These are phyloP conservation scores for Nyssa sinensis DNA, from an alignment of 148 eudicot genomes.

Conservation along the genomic window DNA sequence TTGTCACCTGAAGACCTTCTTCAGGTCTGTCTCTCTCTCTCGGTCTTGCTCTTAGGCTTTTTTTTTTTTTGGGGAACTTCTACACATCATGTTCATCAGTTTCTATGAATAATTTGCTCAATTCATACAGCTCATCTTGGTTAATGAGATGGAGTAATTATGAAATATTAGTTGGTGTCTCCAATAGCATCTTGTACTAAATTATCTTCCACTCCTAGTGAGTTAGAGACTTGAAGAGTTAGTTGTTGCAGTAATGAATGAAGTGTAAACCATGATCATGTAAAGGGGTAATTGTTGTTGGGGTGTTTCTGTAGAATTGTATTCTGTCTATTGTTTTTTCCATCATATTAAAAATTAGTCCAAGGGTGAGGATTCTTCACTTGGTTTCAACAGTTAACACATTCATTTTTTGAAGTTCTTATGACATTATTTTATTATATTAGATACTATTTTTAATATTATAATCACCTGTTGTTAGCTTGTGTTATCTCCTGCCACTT, in stretches of 20 bases:
- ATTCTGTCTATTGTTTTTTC: too few species aligned
- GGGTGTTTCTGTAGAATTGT: too few species aligned
- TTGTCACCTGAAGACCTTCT: constrained; percentile 66
- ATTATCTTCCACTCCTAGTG: too few species aligned
- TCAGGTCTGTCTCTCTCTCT: constrained; percentile 47
- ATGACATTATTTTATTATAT: neutral
- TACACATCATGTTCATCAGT: neutral
- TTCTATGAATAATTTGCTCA: neutral
- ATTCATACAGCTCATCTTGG: neutral
- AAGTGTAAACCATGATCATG: neutral
- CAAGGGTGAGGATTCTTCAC: neutral
- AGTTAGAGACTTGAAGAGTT: too few species aligned
- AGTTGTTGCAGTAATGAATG: neutral
- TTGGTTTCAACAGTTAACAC: neutral
- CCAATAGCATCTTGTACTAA: too few species aligned
- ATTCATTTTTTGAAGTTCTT: neutral
- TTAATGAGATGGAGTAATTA: neutral
- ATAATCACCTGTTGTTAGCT: too few species aligned
- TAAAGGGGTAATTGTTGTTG: too few species aligned
- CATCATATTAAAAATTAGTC: neutral
- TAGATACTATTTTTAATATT: too few species aligned
- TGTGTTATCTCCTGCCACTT: too few species aligned
- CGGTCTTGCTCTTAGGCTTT: neutral
- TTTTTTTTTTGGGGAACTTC: neutral
- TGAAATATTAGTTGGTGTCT: neutral